Percentiles rank a stretch among this genome's conserved stretches.
Conservation (phyloP, 2,329 filamentous ascomycete genomes). For the Colletotrichum plurivorum region DNA sequence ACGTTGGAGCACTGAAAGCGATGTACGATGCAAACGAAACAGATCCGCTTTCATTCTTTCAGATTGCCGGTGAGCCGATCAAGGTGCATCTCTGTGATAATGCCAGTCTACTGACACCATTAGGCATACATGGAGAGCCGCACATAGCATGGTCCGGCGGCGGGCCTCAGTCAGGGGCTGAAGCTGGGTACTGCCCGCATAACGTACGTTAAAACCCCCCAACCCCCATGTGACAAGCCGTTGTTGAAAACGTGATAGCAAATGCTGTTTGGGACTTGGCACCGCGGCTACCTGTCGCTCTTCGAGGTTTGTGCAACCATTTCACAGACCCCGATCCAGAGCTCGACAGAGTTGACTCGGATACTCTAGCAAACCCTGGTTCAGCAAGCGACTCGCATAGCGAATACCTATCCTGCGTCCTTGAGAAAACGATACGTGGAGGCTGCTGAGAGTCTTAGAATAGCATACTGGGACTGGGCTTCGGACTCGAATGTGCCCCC, state of each 20-base stretch:
- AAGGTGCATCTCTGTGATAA: too few relatives aligned
- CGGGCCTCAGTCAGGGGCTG: slow-evolving; percentile 34
- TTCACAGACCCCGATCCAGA: not conserved
- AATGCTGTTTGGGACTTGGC: slow-evolving; percentile 47
- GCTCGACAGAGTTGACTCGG: not conserved
- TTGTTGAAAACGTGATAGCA: slow-evolving; percentile 58
- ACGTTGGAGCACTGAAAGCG: slow-evolving; percentile 69
- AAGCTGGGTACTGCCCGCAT: slow-evolving; percentile 40
- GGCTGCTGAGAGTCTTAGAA: slow-evolving; percentile 62
- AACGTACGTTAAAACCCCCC: slow-evolving; percentile 27
- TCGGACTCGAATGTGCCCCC: slow-evolving; percentile 57
- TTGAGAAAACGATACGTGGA: slow-evolving; percentile 51
- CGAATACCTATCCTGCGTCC: slow-evolving; percentile 30
- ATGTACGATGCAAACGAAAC: slow-evolving; percentile 67
- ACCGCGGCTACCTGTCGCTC: slow-evolving; percentile 42
- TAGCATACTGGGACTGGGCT: slow-evolving; percentile 71
- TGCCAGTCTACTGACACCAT: not conserved
- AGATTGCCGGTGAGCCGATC: slow-evolving; percentile 67
- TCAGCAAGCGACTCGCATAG: slow-evolving; percentile 44
- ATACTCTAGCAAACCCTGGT: slow-evolving; percentile 46
- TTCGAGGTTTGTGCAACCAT: slow-evolving; percentile 49
- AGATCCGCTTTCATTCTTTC: slow-evolving; percentile 69
- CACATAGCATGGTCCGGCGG: slow-evolving; percentile 63
- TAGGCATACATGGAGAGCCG: slow-evolving; percentile 75
- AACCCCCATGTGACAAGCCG: not conserved